Percentiles rank a stretch among this genome's conserved stretches.
Conservation (phyloP, 2,329 filamentous ascomycete species). For the Botryotinia narcissicola region DNA sequence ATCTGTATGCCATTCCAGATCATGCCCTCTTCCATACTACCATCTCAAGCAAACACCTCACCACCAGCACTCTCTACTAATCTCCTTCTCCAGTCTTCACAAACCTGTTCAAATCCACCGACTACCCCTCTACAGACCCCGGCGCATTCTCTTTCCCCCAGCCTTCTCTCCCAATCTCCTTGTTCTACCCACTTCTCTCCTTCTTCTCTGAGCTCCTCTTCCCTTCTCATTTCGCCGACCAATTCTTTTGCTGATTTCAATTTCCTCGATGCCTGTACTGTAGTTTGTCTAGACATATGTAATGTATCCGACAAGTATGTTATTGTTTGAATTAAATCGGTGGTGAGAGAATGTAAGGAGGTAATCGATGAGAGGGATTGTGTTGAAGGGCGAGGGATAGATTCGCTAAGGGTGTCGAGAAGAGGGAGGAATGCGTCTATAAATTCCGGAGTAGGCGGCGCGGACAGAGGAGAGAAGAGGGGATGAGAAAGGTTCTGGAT, state of each 20-base stretch:
- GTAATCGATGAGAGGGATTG: slow-evolving; percentile 64
- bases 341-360: slow-evolving; percentile 66
- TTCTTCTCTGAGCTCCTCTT: slow-evolving; percentile 79
- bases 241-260: slow-evolving; percentile 81
- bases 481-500: slow-evolving; percentile 71
- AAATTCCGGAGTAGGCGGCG: slow-evolving; percentile 60
- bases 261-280: slow-evolving; percentile 74
- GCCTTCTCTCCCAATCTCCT: slow-evolving; percentile 77
- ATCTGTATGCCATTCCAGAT: neutral
- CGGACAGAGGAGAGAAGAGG: slow-evolving; percentile 65
- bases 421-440: slow-evolving; percentile 69
- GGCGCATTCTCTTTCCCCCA: slow-evolving; percentile 77
- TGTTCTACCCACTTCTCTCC: slow-evolving; percentile 77
- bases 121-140: slow-evolving; percentile 84
- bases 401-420: slow-evolving; percentile 61
- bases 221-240: slow-evolving; percentile 78
- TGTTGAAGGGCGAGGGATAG: slow-evolving; percentile 64
- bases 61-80: slow-evolving; percentile 58
- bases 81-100: slow-evolving; percentile 77
- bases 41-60: slow-evolving; percentile 22
- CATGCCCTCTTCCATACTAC: neutral
- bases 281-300: slow-evolving; percentile 90
- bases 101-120: slow-evolving; percentile 87
- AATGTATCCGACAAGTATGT: slow-evolving; percentile 86
- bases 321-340: slow-evolving; percentile 74